A percentile compares a stretch with the other conserved stretches of the same genome.
phyloP scores from a whole-genome alignment of 345 rosid species.

The Sonneratia caseolaris region DNA sequence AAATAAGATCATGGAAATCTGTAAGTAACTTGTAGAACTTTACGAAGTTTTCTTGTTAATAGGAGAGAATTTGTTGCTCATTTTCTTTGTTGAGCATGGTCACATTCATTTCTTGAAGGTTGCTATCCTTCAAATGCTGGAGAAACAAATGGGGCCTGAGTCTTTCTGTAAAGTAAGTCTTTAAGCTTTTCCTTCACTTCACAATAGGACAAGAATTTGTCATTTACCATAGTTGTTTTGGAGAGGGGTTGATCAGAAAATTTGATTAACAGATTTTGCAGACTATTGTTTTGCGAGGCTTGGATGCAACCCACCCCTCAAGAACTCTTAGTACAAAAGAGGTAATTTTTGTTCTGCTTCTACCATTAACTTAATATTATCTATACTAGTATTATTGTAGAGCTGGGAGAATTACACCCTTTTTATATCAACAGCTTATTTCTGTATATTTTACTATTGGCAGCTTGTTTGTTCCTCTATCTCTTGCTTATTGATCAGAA shows the following conservation, averaged over 20 bases:
- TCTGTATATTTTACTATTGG: background rate
- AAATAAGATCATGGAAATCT: slow-evolving; percentile 93
- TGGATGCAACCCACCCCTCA: slow-evolving; percentile 40
- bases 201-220: background rate
- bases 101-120: slow-evolving; percentile 34
- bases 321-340: slow-evolving; percentile 90
- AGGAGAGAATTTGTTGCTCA: slow-evolving; percentile 9
- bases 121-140: slow-evolving; percentile 92
- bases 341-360: slow-evolving; percentile 31
- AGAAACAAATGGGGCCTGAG: slow-evolving; percentile 99
- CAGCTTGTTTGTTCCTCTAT: background rate
- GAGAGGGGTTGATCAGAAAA: background rate
- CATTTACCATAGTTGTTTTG: background rate
- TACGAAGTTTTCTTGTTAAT: background rate
- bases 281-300: slow-evolving; percentile 69
- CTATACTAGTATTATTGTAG: background rate
- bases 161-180: slow-evolving; percentile 73
- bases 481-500: background rate
- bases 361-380: background rate
- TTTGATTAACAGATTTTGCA: slow-evolving; percentile 66
- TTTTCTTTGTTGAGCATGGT: slow-evolving; percentile 2
- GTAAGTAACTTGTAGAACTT: slow-evolving; percentile 30
- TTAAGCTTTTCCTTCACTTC: slow-evolving; percentile 5
- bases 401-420: background rate
- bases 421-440: background rate